These are phyloP conservation scores for Oryza nivara DNA, from an alignment of 176 grass and related monocot species.

Conservation along the genomic window DNA sequence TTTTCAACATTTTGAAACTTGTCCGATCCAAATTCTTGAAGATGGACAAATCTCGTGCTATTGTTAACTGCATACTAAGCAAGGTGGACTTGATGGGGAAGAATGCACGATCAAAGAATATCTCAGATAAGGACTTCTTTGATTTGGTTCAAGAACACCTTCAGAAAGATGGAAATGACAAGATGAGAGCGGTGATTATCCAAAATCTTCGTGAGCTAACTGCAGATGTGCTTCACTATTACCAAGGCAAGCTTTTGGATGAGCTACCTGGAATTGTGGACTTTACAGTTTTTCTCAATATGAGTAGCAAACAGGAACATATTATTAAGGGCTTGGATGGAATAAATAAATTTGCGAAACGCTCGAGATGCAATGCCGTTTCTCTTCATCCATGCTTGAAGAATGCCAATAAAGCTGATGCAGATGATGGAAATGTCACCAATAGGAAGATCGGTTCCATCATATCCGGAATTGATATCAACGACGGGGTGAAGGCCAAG, in stretches of 20 bases:
- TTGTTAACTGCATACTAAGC: conserved; percentile 64
- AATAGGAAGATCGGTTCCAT: conserved; percentile 51
- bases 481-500: conserved; percentile 66
- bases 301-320: conserved; percentile 51
- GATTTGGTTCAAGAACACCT: conserved; percentile 79
- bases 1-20: conserved; percentile 87
- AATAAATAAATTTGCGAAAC: conserved; percentile 52
- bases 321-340: conserved; percentile 47
- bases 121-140: conserved; percentile 53
- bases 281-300: conserved; percentile 69
- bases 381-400: conserved; percentile 75
- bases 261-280: conserved; percentile 80
- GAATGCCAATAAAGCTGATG: conserved; percentile 38
- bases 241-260: conserved; percentile 73
- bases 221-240: conserved; percentile 78
- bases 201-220: conserved; percentile 71
- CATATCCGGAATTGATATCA: conserved; percentile 43
- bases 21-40: conserved; percentile 76
- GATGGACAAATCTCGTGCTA: conserved; percentile 57
- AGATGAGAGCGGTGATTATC: conserved; percentile 64
- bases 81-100: conserved; percentile 64
- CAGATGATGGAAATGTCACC: conserved; percentile 25
- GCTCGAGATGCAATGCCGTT: conserved; percentile 58
- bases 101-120: conserved; percentile 37
- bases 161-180: conserved; percentile 59